Evolutionary conservation across 345 rosid genomes (phyloP).

Genomic region (Dovyalis caffra): DNA sequence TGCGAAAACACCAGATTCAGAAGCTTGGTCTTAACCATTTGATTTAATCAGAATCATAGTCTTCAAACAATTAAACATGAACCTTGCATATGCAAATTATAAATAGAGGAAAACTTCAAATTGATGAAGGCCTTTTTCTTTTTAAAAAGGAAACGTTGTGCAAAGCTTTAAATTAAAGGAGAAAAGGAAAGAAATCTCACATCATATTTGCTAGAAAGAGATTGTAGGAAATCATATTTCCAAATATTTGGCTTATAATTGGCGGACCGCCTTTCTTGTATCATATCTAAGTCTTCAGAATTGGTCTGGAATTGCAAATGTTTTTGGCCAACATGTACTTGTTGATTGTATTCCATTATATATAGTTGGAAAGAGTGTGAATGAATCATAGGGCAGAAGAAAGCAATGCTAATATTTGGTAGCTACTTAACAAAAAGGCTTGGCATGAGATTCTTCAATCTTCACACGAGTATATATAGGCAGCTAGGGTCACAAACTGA

Average conservation of each 20-base stretch:
- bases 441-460: background rate
- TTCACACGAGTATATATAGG: background rate
- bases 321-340: background rate
- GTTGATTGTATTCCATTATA: background rate
- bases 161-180: background rate
- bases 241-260: slow-evolving; percentile 51
- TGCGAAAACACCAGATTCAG: slow-evolving; percentile 8
- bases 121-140: too few species aligned
- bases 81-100: too few species aligned
- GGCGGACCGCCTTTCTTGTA: slow-evolving; percentile 36
- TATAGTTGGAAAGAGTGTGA: background rate
- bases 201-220: slow-evolving; percentile 29
- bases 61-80: background rate
- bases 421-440: background rate
- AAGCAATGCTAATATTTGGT: background rate
- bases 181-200: slow-evolving; percentile 18
- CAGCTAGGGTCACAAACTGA: background rate
- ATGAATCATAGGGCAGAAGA: background rate
- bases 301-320: background rate
- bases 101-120: too few species aligned
- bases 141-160: background rate
- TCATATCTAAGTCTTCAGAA: background rate
- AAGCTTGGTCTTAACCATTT: background rate
- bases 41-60: background rate
- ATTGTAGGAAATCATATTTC: slow-evolving; percentile 43